Conservation (phyloP, 1,284 basidiomycete genomes). For the Ceratobasidium sp. region DNA sequence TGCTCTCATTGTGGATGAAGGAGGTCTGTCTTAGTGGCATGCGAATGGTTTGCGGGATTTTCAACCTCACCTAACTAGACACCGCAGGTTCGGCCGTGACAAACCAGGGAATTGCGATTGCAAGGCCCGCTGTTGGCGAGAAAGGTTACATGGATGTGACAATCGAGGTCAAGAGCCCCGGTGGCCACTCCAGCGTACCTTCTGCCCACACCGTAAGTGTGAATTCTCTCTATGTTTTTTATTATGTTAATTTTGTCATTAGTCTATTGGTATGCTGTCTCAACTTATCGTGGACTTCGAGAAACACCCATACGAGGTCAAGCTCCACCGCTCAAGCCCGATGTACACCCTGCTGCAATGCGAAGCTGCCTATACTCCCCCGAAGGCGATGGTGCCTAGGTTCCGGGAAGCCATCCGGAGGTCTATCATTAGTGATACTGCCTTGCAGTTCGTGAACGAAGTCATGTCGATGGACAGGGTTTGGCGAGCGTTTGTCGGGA, state of each 20-base stretch:
- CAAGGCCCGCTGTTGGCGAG: slow-evolving; percentile 66
- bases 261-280: slow-evolving; percentile 42
- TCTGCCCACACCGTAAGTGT: slow-evolving; percentile 63
- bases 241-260: neutral
- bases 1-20: slow-evolving; percentile 65
- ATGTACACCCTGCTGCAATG: slow-evolving; percentile 36
- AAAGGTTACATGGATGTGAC: slow-evolving; percentile 72
- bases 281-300: slow-evolving; percentile 34
- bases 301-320: slow-evolving; percentile 13
- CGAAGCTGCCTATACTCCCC: slow-evolving; percentile 24
- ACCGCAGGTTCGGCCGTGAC: slow-evolving; percentile 62
- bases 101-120: slow-evolving; percentile 58
- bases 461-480: slow-evolving; percentile 52
- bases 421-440: slow-evolving; percentile 51
- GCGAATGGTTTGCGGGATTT: neutral
- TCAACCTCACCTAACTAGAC: slow-evolving; percentile 44
- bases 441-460: slow-evolving; percentile 55
- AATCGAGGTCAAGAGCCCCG: slow-evolving; percentile 65
- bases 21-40: slow-evolving; percentile 33
- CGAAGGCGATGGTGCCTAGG: slow-evolving; percentile 58
- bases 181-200: slow-evolving; percentile 74
- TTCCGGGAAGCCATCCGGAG: slow-evolving; percentile 58
- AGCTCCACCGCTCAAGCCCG: slow-evolving; percentile 13
- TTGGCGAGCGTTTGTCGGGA: slow-evolving; percentile 62
- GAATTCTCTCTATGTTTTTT: neutral